These are phyloP conservation scores for Cutaneotrichosporon dermatis DNA, from an alignment of 1,284 basidiomycete genomes.

Conservation along the genomic window DNA sequence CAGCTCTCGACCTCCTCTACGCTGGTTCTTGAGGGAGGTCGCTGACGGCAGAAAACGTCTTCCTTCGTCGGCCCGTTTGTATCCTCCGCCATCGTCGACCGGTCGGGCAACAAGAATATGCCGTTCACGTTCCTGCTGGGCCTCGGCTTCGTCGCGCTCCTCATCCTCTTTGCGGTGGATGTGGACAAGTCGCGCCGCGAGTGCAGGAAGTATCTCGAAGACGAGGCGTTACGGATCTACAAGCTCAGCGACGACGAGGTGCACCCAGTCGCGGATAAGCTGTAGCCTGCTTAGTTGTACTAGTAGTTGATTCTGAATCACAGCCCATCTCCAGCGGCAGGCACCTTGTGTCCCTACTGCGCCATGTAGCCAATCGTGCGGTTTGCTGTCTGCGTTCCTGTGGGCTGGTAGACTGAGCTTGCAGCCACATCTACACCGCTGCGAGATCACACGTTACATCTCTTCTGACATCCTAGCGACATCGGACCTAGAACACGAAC, in stretches of 20 bases:
- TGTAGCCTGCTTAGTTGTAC: neutral
- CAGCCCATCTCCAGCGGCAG: too few relatives aligned
- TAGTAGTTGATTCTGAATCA: neutral
- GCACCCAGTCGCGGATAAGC: neutral
- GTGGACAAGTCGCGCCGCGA: constrained; percentile 21
- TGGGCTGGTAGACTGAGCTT: too few relatives aligned
- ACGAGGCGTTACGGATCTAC: constrained; percentile 38
- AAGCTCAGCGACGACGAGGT: constrained; percentile 14
- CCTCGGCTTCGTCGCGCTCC: constrained; percentile 14
- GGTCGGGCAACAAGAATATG: constrained; percentile 19
- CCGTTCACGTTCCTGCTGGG: constrained; percentile 27
- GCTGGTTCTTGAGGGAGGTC: too few relatives aligned
- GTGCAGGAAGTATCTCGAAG: constrained; percentile 34
- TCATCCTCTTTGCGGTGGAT: constrained; percentile 18
- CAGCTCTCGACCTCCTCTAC: constrained; percentile 66
- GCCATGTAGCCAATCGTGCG: too few relatives aligned
- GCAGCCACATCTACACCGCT: too few relatives aligned
- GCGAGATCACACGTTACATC: too few relatives aligned
- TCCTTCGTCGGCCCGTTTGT: constrained; percentile 25
- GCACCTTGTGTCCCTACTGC: too few relatives aligned
- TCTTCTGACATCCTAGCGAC: too few relatives aligned
- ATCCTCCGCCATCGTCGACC: constrained; percentile 25
- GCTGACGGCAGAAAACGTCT: constrained; percentile 26
- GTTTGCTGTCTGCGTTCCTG: too few relatives aligned
- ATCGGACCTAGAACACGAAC: constrained; percentile 25